Percentiles rank a stretch among this genome's conserved stretches.
Conservation (phyloP, 306 rosid genomes). For the Hippophae rhamnoides region DNA sequence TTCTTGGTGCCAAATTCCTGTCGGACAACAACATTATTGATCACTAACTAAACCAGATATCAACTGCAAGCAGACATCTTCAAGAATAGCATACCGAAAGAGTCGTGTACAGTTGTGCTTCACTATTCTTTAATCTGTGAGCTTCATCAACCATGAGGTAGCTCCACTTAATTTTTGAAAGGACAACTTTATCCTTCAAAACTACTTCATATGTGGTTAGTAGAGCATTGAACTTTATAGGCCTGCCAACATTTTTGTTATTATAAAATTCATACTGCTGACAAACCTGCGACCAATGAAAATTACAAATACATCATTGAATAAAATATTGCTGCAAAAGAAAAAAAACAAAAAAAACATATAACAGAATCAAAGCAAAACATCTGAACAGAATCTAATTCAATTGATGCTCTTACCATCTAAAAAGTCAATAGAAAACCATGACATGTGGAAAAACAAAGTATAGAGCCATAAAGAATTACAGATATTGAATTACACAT, state of each 20-base stretch:
- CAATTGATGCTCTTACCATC: no score
- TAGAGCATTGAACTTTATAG: constrained; percentile 69
- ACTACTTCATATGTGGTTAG: constrained; percentile 96
- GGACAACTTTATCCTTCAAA: constrained; percentile 85
- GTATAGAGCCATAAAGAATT: no score
- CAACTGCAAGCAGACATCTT: constrained; percentile 11
- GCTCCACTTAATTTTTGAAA: constrained; percentile 89
- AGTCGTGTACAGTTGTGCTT: constrained; percentile 92
- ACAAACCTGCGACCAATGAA: constrained; percentile 63
- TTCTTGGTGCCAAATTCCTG: constrained; percentile 99
- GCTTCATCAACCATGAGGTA: constrained; percentile 99
- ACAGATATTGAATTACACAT: no score
- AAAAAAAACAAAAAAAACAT: not conserved
- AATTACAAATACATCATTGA: constrained; percentile 4
- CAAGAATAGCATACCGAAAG: constrained; percentile 58
- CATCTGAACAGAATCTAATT: no score
- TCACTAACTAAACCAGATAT: constrained; percentile 7
- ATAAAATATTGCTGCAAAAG: not conserved
- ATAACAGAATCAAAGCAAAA: not conserved
- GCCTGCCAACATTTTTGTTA: constrained; percentile 65
- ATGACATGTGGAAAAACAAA: no score
- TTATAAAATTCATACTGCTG: constrained; percentile 85
- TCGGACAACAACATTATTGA: constrained; percentile 14
- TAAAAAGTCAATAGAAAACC: no score
- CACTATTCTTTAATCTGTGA: constrained; percentile 95